Conservation (phyloP, 1,284 basidiomycete genomes). For the Phenoliferia sp. region DNA sequence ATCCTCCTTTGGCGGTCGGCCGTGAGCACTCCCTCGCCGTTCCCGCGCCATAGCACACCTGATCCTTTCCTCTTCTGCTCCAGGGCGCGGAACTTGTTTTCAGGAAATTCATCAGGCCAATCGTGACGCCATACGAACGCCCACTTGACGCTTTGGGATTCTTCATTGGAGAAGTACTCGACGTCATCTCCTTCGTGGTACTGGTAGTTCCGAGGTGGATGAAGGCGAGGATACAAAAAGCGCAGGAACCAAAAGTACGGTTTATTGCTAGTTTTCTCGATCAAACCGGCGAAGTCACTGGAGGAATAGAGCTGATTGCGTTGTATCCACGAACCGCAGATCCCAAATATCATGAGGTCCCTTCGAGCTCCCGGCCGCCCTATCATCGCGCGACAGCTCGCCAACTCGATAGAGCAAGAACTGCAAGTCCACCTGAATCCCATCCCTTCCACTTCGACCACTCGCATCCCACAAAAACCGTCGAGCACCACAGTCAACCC, state of each 20-base stretch:
- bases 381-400: constrained; percentile 11
- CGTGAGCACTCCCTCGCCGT: constrained; percentile 1
- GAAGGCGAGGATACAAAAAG: background rate
- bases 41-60: background rate
- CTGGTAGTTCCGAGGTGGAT: constrained; percentile 7
- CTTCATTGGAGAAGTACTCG: constrained; percentile 15
- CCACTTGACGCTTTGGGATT: constrained; percentile 22
- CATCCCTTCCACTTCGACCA: background rate
- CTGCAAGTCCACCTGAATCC: background rate
- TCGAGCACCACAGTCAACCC: background rate
- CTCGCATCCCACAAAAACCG: background rate
- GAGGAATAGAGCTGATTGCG: background rate
- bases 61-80: background rate
- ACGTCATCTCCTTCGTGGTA: constrained; percentile 4
- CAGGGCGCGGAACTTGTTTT: constrained; percentile 24
- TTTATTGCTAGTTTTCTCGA: background rate
- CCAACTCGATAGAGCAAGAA: constrained; percentile 5
- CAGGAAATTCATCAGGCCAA: constrained; percentile 19
- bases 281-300: too few relatives aligned
- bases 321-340: background rate
- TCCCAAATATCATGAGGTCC: constrained; percentile 20
- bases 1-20: constrained; percentile 16
- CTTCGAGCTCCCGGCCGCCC: constrained; percentile 12
- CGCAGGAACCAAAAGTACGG: background rate
- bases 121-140: constrained; percentile 20